phyloP scores from a whole-genome alignment of 441 rosid genomes.

The Adansonia madagascariensis region DNA sequence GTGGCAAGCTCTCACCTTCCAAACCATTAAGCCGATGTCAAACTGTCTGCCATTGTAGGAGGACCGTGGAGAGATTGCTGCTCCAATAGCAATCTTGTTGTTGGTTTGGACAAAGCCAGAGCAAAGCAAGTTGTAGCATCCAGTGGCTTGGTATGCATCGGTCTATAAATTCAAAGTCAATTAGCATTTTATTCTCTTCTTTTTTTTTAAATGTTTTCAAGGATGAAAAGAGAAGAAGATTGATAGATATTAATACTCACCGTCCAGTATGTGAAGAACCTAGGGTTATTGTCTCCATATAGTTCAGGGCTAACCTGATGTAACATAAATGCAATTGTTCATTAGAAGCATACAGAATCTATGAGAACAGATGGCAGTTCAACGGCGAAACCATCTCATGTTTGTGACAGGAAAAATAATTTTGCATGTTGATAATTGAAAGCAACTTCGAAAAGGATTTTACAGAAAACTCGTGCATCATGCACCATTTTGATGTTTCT shows the following conservation, averaged over 20 bases:
- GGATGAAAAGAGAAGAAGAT: neutral
- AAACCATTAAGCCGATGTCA: too few relatives aligned
- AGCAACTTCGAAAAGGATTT: constrained; percentile 20
- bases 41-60: too few relatives aligned
- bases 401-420: neutral
- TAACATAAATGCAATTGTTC: constrained; percentile 20
- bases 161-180: too few relatives aligned
- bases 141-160: too few relatives aligned
- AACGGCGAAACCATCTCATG: neutral
- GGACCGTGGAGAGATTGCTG: too few relatives aligned
- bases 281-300: constrained; percentile 58
- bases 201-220: neutral
- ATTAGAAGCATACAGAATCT: neutral
- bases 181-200: too few relatives aligned
- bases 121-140: too few relatives aligned
- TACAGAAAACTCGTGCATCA: constrained; percentile 4
- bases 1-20: neutral
- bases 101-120: too few relatives aligned
- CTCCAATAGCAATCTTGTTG: too few relatives aligned
- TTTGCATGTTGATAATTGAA: neutral
- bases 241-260: too few relatives aligned
- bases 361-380: neutral
- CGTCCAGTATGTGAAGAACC: too few relatives aligned
- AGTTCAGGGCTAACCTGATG: constrained; percentile 74
- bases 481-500: neutral